Evolutionary conservation across 805 yeast genomes (phyloP), one percentile per base, ranked within the genome.

Genomic region (Myxozyma lipomycoides): DNA sequence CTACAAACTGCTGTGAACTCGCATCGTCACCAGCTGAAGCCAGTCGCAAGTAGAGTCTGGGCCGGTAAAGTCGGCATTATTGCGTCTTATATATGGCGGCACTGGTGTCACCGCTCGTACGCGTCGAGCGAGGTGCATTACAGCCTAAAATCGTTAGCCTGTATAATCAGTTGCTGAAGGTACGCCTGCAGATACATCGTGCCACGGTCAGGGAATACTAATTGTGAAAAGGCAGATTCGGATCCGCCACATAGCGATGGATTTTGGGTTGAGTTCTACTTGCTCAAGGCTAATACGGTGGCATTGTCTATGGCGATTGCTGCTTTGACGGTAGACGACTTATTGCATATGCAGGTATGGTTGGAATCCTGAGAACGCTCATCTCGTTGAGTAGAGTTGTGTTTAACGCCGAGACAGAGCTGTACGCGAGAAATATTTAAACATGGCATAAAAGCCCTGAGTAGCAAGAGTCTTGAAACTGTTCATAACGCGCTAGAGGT

Each of bases 111-210:
- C 67, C 66, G 28, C 56, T 64, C 15, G 64, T 58, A 22, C 63
- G 63, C 46, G 63, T 64, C 19, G 64, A 56, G 35, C 58, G 55
- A 41, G 56, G 60, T 26, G 44, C 40, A 34, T 61, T 61, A 32
- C 58, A 58, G 50, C 72, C 73, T 19, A 70, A 70, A 55, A 67
- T 66, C 12, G 57, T 67, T 15, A 36, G 53, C 1, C 53, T 70
- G 10, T 70, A 70, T 46, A 67, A 65, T 21, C 39, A 55, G 39
- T 61, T 70, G 15, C 67, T 69, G 45, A 50, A 45, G 26, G 66
- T 62, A 23, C 19, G 61, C 38, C 18, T 30, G 37, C 19, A 25
- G 24, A 21, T n/a, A n/a, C n/a, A 37, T 10, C 35, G 35, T 30
- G 35, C 10, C n/a, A 10, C n/a, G 3, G 10, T n/a, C 15, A 25